A percentile compares a stretch with the other conserved stretches of the same genome.
Conservation (phyloP, 495 filamentous ascomycete genomes). For the Copromyces sp. region DNA sequence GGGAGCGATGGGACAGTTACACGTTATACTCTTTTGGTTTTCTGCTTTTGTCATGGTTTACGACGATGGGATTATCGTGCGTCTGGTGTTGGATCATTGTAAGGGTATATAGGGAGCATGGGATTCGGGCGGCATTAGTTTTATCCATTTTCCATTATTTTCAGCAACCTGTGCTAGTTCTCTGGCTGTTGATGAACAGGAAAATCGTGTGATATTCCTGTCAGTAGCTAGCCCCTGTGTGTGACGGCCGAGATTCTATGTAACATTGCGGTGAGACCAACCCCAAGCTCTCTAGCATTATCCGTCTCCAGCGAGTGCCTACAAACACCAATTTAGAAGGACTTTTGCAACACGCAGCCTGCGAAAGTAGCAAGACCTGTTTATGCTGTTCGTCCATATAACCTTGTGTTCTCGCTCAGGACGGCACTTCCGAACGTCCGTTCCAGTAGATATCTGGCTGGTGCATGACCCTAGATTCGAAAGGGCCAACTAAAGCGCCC, state of each 20-base stretch:
- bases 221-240: not conserved
- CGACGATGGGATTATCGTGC: not conserved
- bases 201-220: not conserved
- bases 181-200: not conserved
- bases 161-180: not conserved
- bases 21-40: not conserved
- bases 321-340: no score
- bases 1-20: not conserved
- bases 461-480: not conserved
- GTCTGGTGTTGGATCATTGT: not conserved
- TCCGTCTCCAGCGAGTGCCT: not conserved
- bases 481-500: not conserved
- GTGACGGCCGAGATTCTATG: not conserved
- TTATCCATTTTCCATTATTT: not conserved
- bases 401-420: not conserved
- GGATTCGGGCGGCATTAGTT: not conserved
- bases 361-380: not conserved
- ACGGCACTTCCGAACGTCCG: not conserved
- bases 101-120: not conserved
- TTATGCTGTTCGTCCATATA: not conserved
- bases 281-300: not conserved
- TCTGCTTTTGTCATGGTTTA: not conserved
- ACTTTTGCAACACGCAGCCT: not conserved
- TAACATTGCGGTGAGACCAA: not conserved
- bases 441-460: not conserved